Conservation (phyloP, 1,284 basidiomycete genomes). For the Lignosus rhinocerotis region DNA sequence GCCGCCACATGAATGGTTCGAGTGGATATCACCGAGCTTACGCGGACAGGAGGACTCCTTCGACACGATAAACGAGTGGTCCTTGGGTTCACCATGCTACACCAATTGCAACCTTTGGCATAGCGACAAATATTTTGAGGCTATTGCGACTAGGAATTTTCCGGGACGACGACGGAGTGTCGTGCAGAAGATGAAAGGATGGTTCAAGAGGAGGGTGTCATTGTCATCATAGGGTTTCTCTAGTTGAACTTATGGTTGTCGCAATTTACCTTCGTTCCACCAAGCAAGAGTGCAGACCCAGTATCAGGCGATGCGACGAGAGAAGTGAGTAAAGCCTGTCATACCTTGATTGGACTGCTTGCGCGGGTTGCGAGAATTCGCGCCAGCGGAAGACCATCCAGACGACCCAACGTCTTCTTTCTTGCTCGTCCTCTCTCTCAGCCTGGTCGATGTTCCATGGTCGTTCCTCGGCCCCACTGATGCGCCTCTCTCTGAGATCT, state of each 20-base stretch:
- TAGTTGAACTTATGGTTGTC: not conserved
- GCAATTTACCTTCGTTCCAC: too few relatives aligned
- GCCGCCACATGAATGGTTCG: conserved; percentile 20
- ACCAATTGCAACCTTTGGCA: conserved; percentile 10
- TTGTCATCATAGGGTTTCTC: not conserved
- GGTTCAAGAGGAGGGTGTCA: conserved; percentile 20
- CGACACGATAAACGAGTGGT: conserved; percentile 7
- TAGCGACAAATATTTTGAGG: conserved; percentile 6
- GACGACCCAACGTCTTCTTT: conserved; percentile 68
- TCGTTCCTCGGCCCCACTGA: conserved; percentile 39
- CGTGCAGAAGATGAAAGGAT: conserved; percentile 17
- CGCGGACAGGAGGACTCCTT: not conserved
- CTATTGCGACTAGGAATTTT: not conserved
- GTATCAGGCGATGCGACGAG: too few relatives aligned
- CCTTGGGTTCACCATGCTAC: conserved; percentile 8
- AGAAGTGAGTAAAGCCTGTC: not conserved
- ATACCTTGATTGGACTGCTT: not conserved
- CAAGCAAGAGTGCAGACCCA: too few relatives aligned
- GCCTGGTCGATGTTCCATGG: conserved; percentile 54
- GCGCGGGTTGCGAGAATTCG: not conserved
- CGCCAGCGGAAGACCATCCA: conserved; percentile 66
- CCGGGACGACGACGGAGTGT: conserved; percentile 11
- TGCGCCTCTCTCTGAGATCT: conserved; percentile 49
- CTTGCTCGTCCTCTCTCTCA: conserved; percentile 58
- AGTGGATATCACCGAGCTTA: conserved; percentile 16